phyloP scores from a whole-genome alignment of 371 early-diverging fungal genomes.

The Circinella umbellata region DNA sequence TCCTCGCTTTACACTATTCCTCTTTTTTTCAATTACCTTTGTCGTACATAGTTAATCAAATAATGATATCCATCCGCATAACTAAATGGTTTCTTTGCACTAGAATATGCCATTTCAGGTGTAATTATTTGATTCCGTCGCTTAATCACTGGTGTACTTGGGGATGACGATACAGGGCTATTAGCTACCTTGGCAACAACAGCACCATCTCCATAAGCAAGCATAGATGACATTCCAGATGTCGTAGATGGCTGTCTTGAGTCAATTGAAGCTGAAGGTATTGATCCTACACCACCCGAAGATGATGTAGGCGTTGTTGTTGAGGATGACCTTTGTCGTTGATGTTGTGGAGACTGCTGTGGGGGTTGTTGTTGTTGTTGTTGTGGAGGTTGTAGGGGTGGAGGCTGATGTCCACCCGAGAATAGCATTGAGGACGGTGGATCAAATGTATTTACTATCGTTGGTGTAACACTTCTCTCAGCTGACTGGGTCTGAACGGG shows the following conservation, averaged over 20 bases:
- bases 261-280: slow-evolving; percentile 37
- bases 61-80: slow-evolving; percentile 92
- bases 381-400: background rate
- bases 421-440: slow-evolving; percentile 1
- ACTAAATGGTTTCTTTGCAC: slow-evolving; percentile 70
- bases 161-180: slow-evolving; percentile 34
- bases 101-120: slow-evolving; percentile 47
- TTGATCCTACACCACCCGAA: slow-evolving; percentile 20
- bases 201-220: slow-evolving; percentile 48
- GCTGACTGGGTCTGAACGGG: slow-evolving; percentile 5
- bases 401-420: background rate
- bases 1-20: too few relatives aligned
- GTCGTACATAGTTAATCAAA: slow-evolving; percentile 73
- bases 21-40: slow-evolving; percentile 51
- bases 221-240: slow-evolving; percentile 43
- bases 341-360: slow-evolving; percentile 5
- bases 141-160: slow-evolving; percentile 26
- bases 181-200: slow-evolving; percentile 46
- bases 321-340: slow-evolving; percentile 8
- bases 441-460: slow-evolving; percentile 7
- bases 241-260: slow-evolving; percentile 34
- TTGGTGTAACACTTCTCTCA: slow-evolving; percentile 6
- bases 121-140: slow-evolving; percentile 44
- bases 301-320: background rate
- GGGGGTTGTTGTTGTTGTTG: slow-evolving; percentile 6